A percentile compares a stretch with the other conserved stretches of the same genome.
These are phyloP conservation scores for Eruca vesicaria DNA, from an alignment of 441 rosid genomes.

Conservation along the genomic window DNA sequence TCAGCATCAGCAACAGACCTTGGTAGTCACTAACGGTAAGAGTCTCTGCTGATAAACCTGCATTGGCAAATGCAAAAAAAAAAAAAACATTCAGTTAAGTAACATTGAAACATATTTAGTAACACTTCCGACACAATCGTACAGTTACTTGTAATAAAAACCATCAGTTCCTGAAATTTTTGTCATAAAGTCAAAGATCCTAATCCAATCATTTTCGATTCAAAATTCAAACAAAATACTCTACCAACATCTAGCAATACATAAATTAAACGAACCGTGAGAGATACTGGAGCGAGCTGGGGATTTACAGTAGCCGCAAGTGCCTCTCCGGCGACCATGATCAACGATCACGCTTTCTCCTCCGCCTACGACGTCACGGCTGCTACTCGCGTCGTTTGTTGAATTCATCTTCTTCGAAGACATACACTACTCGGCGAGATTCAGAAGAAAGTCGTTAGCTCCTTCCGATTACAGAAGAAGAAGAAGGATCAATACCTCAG, in stretches of 20 bases:
- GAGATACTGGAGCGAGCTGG: constrained; percentile 48
- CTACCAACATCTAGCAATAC: background rate
- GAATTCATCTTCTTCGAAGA: constrained; percentile 35
- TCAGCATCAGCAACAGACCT: constrained; percentile 51
- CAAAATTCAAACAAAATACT: background rate
- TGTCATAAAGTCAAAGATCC: background rate
- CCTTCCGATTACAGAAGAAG: constrained; percentile 9
- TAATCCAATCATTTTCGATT: background rate
- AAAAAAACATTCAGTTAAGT: background rate
- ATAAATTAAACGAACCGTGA: constrained; percentile 53
- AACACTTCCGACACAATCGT: background rate
- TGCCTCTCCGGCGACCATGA: constrained; percentile 51
- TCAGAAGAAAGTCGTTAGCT: background rate
- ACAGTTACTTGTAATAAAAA: background rate
- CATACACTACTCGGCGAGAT: constrained; percentile 10
- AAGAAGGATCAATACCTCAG: background rate
- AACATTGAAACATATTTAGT: background rate
- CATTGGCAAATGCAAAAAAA: constrained; percentile 32
- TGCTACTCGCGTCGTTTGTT: constrained; percentile 65
- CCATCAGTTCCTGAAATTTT: background rate
- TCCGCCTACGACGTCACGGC: constrained; percentile 38
- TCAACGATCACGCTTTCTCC: constrained; percentile 67
- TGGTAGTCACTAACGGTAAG: constrained; percentile 89
- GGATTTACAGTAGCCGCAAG: constrained; percentile 87
- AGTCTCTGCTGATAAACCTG: constrained; percentile 68